These are phyloP conservation scores for Luffa acutangula DNA, from an alignment of 306 rosid genomes.

Conservation along the genomic window DNA sequence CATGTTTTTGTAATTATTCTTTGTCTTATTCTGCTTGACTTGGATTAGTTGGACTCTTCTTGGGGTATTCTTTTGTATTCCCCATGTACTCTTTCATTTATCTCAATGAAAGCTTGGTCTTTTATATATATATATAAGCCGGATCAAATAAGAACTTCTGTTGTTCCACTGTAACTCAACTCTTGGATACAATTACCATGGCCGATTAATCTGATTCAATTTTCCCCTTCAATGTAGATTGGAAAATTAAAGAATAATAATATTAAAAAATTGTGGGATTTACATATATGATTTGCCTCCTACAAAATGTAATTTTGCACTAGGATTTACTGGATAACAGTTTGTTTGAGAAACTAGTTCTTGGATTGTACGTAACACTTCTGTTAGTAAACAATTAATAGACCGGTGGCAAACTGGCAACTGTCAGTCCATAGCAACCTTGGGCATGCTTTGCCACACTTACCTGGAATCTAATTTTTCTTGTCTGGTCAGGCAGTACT, in stretches of 20 bases:
- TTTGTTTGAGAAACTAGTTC: not conserved
- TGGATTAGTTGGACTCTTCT: no score
- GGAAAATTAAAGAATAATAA: not conserved
- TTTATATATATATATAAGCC: no score
- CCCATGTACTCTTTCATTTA: no score
- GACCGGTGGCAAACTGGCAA: not conserved
- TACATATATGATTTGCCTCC: not conserved
- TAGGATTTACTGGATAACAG: not conserved
- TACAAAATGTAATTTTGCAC: not conserved
- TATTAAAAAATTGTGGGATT: not conserved
- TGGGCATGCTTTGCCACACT: not conserved
- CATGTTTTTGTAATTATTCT: no score
- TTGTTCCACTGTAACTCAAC: not conserved
- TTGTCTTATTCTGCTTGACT: no score
- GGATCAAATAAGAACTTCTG: not conserved
- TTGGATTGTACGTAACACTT: not conserved
- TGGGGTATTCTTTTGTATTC: no score
- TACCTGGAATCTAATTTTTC: conserved; percentile 15
- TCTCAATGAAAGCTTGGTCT: no score
- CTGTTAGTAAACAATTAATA: not conserved
- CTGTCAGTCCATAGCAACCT: not conserved
- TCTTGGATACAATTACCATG: not conserved
- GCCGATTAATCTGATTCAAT: not conserved
- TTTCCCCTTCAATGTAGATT: not conserved
- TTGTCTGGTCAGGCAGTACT: conserved; percentile 51